These are phyloP conservation scores for Wickerhamiella alocasiicola DNA, from an alignment of 805 yeast genomes.

Conservation along the genomic window DNA sequence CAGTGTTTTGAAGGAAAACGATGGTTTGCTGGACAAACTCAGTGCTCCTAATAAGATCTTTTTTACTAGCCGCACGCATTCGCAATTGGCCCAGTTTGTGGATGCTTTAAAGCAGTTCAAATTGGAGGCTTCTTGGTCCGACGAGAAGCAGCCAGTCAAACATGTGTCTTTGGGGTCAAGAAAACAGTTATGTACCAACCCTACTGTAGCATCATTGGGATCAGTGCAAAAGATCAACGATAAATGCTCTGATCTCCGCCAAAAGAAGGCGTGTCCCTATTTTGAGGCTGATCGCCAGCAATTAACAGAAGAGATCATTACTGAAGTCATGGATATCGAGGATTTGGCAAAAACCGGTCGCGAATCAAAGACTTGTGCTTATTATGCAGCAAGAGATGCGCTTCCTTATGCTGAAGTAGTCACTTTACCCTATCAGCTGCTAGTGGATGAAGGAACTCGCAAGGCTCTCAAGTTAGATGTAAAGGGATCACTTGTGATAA, in stretches of 20 bases:
- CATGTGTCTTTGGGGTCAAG: conserved; percentile 71
- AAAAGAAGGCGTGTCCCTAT: conserved; percentile 27
- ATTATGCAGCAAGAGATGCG: conserved; percentile 56
- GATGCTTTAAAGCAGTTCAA: conserved; percentile 51
- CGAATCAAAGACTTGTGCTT: conserved; percentile 56
- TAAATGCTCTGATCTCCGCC: conserved; percentile 62
- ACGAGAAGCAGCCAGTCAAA: conserved; percentile 41
- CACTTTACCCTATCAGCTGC: conserved; percentile 73
- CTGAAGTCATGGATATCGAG: conserved; percentile 63
- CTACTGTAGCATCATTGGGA: conserved; percentile 38
- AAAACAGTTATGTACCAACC: conserved; percentile 71
- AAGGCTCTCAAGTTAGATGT: conserved; percentile 46
- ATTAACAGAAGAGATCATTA: conserved; percentile 44
- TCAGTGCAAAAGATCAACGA: conserved; percentile 56
- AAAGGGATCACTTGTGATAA: conserved; percentile 53
- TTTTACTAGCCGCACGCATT: conserved; percentile 81
- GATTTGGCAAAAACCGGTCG: conserved; percentile 55
- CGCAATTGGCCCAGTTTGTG: conserved; percentile 73
- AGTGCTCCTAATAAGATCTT: conserved; percentile 38
- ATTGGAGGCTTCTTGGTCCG: conserved; percentile 49
- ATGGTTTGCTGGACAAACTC: conserved; percentile 12
- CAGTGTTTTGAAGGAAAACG: conserved; percentile 5
- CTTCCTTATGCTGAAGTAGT: conserved; percentile 54
- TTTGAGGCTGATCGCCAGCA: conserved; percentile 23
- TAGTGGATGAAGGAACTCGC: conserved; percentile 51